A percentile compares a stretch with the other conserved stretches of the same genome.
Conservation (phyloP, 257 asterid species). For the Solanum bukasovii region DNA sequence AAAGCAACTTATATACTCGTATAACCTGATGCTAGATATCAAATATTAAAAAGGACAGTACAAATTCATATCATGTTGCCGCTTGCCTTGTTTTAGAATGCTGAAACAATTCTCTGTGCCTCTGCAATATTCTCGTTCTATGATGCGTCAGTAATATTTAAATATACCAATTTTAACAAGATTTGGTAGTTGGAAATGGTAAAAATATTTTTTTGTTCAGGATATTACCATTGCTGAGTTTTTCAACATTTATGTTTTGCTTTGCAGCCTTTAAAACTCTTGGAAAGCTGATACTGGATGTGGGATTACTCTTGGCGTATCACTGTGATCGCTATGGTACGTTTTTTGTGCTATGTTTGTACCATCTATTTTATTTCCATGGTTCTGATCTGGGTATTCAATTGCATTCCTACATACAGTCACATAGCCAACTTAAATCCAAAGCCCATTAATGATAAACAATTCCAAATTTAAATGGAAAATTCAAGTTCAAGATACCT, state of each 20-base stretch:
- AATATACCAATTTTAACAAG: neutral
- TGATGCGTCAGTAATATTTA: neutral
- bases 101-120: neutral
- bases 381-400: conserved; percentile 41
- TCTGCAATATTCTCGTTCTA: neutral
- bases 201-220: neutral
- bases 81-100: neutral
- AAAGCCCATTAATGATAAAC: neutral
- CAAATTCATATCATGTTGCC: neutral
- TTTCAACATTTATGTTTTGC: neutral
- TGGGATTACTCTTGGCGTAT: conserved; percentile 78
- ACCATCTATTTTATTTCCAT: neutral
- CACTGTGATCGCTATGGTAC: conserved; percentile 79
- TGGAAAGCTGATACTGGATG: conserved; percentile 83
- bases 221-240: neutral
- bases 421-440: neutral
- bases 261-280: conserved; percentile 68
- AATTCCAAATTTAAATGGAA: neutral
- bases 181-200: neutral
- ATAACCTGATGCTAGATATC: neutral
- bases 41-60: neutral
- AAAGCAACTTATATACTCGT: neutral
- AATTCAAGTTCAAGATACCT: conserved; percentile 24
- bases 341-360: conserved; percentile 7
- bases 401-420: conserved; percentile 59